Conservation (phyloP, 1,139 yeast species). For the Lipomyces yarrowii region DNA sequence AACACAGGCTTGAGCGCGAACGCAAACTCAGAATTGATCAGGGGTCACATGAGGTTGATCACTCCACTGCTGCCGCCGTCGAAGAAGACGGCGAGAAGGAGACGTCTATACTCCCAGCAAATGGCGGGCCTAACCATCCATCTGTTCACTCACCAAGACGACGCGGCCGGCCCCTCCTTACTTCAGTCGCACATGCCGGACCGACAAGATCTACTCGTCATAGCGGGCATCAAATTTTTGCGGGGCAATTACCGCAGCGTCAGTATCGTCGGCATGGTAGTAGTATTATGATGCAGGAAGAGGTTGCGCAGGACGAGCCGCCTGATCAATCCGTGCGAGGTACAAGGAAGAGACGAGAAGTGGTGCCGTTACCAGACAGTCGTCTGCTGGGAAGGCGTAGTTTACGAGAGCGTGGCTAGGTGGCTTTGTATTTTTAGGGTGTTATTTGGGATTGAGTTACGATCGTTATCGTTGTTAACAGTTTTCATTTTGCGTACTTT, state of each 20-base stretch:
- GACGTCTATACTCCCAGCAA: not conserved
- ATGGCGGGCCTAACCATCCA: not conserved
- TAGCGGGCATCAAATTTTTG: not conserved
- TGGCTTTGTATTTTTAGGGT: not conserved
- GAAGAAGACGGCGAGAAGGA: not conserved
- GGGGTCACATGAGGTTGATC: not conserved
- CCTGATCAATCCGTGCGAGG: not conserved
- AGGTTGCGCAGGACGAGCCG: not conserved
- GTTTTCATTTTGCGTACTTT: not conserved
- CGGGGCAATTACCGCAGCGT: not conserved
- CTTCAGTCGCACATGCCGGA: not conserved
- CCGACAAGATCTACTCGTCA: not conserved
- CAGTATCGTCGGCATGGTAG: not conserved
- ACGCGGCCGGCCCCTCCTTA: not conserved
- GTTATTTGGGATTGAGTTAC: not conserved
- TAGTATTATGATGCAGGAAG: not conserved
- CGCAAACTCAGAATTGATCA: slow-evolving; percentile 2
- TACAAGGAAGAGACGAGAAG: not conserved
- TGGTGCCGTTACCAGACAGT: not conserved
- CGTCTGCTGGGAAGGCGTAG: not conserved
- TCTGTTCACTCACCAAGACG: not conserved
- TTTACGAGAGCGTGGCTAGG: not conserved
- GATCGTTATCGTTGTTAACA: not conserved
- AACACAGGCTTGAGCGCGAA: slow-evolving; percentile 17
- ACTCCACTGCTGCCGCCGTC: not conserved